phyloP scores from a whole-genome alignment of 495 filamentous ascomycete genomes.

The Daldinia caldariorum region DNA sequence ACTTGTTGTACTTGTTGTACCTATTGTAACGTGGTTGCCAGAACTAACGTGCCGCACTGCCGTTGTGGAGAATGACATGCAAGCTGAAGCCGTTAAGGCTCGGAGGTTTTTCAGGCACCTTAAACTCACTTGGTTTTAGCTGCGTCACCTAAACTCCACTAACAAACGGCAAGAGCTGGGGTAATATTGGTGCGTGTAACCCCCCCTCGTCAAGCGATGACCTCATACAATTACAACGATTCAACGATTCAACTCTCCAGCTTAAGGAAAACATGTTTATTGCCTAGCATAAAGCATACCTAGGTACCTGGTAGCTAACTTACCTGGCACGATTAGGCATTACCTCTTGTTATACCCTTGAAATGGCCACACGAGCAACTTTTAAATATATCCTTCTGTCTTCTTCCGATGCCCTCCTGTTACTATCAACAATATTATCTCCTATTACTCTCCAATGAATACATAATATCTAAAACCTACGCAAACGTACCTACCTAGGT shows the following conservation, averaged over 20 bases:
- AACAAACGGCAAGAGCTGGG: conserved; percentile 25
- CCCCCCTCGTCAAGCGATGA: conserved; percentile 20
- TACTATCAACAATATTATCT: no score
- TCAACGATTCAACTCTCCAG: conserved; percentile 13
- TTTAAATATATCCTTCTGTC: background rate
- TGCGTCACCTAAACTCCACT: conserved; percentile 35
- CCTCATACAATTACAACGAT: conserved; percentile 28
- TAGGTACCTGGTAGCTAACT: background rate
- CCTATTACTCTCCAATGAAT: background rate
- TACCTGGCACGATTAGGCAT: conserved; percentile 6
- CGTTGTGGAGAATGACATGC: background rate
- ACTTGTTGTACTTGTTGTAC: no score
- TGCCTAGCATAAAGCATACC: no score
- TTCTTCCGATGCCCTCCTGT: background rate
- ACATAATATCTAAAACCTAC: background rate
- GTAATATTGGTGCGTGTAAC: conserved; percentile 9
- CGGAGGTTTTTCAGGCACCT: conserved; percentile 30
- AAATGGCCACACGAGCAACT: background rate
- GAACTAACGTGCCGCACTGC: conserved; percentile 1
- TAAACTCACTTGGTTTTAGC: conserved; percentile 14
- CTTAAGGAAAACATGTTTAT: conserved; percentile 22
- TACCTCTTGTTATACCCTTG: conserved; percentile 1
- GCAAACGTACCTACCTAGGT: no score
- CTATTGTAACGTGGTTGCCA: no score
- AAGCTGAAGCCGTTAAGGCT: conserved; percentile 1